Evolutionary conservation across 345 rosid species (phyloP).

Genomic region (Eucalyptus sp.): DNA sequence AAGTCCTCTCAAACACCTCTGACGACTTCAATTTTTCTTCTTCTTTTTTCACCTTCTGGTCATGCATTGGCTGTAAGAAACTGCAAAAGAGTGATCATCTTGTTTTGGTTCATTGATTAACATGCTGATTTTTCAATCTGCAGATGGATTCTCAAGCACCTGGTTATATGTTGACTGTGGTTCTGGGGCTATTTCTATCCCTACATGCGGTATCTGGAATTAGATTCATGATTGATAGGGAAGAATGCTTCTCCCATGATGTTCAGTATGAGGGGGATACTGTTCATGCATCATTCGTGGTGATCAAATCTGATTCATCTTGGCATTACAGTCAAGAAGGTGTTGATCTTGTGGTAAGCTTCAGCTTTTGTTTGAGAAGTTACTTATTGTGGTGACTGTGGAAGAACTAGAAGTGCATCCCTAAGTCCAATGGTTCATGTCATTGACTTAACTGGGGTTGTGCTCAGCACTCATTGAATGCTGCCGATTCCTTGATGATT

Average conservation of each 20-base stretch:
- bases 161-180: neutral
- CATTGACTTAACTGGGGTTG: neutral
- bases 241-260: conserved; percentile 58
- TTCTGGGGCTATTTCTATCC: conserved; percentile 20
- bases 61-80: neutral
- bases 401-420: neutral
- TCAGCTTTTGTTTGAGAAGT: neutral
- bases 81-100: neutral
- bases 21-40: neutral
- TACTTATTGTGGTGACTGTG: neutral
- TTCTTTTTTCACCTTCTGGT: neutral
- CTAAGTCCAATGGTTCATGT: neutral
- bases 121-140: neutral
- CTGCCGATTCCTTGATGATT: neutral
- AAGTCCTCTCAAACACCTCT: neutral
- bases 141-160: neutral
- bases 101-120: neutral
- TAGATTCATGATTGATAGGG: conserved; percentile 51
- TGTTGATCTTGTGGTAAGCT: conserved; percentile 60
- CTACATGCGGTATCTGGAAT: conserved; percentile 25
- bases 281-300: conserved; percentile 53
- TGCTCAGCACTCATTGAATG: neutral
- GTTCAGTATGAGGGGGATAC: conserved; percentile 57
- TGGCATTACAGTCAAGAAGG: conserved; percentile 52
- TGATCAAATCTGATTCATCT: conserved; percentile 39